Percentiles rank a stretch among this genome's conserved stretches.
phyloP scores from a whole-genome alignment of 495 filamentous ascomycete genomes.

The Cladorrhinum samala region DNA sequence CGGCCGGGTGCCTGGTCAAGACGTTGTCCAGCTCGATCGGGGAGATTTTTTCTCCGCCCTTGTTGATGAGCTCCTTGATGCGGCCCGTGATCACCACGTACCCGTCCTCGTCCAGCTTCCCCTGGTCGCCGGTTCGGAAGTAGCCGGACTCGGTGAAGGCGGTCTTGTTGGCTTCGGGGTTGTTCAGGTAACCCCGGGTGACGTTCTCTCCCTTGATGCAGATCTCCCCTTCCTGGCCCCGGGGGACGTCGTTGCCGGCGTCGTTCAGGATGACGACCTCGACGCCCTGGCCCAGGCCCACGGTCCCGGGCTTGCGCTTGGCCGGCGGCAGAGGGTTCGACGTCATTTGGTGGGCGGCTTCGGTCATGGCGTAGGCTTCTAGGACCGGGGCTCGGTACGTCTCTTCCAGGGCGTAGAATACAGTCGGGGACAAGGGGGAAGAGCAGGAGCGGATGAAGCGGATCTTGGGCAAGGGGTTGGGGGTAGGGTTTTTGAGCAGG shows the following conservation, averaged over 20 bases:
- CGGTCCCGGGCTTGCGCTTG: slow-evolving; percentile 68
- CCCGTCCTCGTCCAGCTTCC: slow-evolving; percentile 64
- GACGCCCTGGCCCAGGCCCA: slow-evolving; percentile 74
- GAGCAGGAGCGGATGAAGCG: slow-evolving; percentile 86
- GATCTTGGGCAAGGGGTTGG: slow-evolving; percentile 60
- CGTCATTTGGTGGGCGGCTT: slow-evolving; percentile 85
- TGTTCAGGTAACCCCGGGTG: slow-evolving; percentile 77
- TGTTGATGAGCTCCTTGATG: slow-evolving; percentile 82
- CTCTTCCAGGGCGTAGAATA: slow-evolving; percentile 66
- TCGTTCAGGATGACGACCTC: slow-evolving; percentile 70
- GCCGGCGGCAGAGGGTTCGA: slow-evolving; percentile 73
- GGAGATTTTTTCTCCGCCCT: slow-evolving; percentile 76
- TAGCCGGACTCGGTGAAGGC: slow-evolving; percentile 60
- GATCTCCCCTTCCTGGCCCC: slow-evolving; percentile 68
- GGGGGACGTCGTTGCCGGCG: slow-evolving; percentile 53
- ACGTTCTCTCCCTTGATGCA: slow-evolving; percentile 75
- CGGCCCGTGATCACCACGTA: slow-evolving; percentile 73
- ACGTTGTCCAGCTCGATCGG: slow-evolving; percentile 83
- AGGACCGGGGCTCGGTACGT: slow-evolving; percentile 71
- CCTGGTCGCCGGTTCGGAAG: slow-evolving; percentile 83
- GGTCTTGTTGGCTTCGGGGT: slow-evolving; percentile 60
- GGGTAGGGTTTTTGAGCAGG: slow-evolving; percentile 62
- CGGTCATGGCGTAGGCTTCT: slow-evolving; percentile 89
- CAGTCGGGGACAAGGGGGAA: slow-evolving; percentile 69
- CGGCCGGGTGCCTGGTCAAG: slow-evolving; percentile 58